phyloP scores from a whole-genome alignment of 2,329 filamentous ascomycete genomes.

The Colletotrichum orchidophilum region DNA sequence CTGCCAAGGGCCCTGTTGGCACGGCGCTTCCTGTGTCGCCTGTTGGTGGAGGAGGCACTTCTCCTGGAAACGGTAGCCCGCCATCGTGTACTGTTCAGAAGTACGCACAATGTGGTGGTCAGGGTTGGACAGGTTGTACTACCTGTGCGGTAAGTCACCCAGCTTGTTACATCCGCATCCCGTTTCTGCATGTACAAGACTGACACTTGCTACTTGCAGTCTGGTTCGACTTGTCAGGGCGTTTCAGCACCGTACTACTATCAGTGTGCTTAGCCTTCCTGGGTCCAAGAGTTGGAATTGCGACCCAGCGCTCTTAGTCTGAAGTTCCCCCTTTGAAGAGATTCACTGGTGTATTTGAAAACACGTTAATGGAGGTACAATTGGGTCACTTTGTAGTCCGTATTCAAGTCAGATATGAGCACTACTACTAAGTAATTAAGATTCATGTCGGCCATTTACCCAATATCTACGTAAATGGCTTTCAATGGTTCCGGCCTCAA shows the following conservation, averaged over 20 bases:
- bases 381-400: too few species aligned
- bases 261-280: constrained; percentile 44
- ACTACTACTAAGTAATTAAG: too few species aligned
- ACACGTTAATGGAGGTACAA: too few species aligned
- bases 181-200: background rate
- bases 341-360: too few species aligned
- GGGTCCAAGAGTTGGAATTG: background rate
- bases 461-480: too few species aligned
- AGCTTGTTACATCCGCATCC: background rate
- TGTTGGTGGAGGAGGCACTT: background rate
- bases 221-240: constrained; percentile 45
- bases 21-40: constrained; percentile 36
- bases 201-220: constrained; percentile 32
- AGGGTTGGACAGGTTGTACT: constrained; percentile 52
- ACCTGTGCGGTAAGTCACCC: constrained; percentile 46
- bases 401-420: too few species aligned
- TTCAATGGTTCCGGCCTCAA: too few species aligned
- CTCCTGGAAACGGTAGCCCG: constrained; percentile 21
- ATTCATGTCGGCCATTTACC: too few species aligned
- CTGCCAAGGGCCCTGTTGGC: constrained; percentile 42
- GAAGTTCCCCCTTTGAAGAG: background rate
- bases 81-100: constrained; percentile 44
- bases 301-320: too few species aligned
- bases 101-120: constrained; percentile 52
- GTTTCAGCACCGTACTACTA: constrained; percentile 51